These are phyloP conservation scores for Salix suchowensis DNA, from an alignment of 345 rosid species.

Conservation along the genomic window DNA sequence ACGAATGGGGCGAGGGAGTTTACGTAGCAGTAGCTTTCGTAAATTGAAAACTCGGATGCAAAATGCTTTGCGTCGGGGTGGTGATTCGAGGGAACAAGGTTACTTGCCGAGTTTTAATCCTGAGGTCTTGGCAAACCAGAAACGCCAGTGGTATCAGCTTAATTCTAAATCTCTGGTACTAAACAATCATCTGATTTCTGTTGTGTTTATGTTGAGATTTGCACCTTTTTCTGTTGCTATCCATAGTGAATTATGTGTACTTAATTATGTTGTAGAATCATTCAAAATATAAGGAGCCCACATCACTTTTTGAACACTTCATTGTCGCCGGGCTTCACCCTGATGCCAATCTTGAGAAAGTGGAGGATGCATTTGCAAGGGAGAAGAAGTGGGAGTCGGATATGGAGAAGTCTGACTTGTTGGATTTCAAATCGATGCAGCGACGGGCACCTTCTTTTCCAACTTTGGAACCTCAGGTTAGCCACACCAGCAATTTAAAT, in stretches of 20 bases:
- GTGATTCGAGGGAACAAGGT: slow-evolving; percentile 44
- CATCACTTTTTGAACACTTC: slow-evolving; percentile 82
- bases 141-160: slow-evolving; percentile 95
- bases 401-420: slow-evolving; percentile 50
- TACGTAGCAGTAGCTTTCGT: slow-evolving; percentile 46
- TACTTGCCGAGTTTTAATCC: slow-evolving; percentile 63
- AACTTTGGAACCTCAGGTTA: slow-evolving; percentile 85
- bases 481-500: slow-evolving; percentile 7
- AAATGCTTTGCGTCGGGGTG: slow-evolving; percentile 83
- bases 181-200: not conserved
- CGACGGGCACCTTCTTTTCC: slow-evolving; percentile 70
- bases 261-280: slow-evolving; percentile 52
- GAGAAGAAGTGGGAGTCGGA: slow-evolving; percentile 81
- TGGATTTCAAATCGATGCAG: slow-evolving; percentile 44
- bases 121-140: slow-evolving; percentile 90
- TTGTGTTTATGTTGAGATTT: slow-evolving; percentile 2
- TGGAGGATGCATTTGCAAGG: slow-evolving; percentile 76
- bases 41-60: slow-evolving; percentile 70
- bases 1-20: slow-evolving; percentile 27
- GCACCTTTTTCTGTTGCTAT: not conserved
- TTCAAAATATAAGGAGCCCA: slow-evolving; percentile 62
- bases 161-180: slow-evolving; percentile 76
- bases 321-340: slow-evolving; percentile 85
- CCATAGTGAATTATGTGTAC: not conserved
- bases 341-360: slow-evolving; percentile 63